A percentile compares a stretch with the other conserved stretches of the same genome.
Evolutionary conservation across 2,329 filamentous ascomycete genomes (phyloP).

Genomic region (Coniochaeta sp.): DNA sequence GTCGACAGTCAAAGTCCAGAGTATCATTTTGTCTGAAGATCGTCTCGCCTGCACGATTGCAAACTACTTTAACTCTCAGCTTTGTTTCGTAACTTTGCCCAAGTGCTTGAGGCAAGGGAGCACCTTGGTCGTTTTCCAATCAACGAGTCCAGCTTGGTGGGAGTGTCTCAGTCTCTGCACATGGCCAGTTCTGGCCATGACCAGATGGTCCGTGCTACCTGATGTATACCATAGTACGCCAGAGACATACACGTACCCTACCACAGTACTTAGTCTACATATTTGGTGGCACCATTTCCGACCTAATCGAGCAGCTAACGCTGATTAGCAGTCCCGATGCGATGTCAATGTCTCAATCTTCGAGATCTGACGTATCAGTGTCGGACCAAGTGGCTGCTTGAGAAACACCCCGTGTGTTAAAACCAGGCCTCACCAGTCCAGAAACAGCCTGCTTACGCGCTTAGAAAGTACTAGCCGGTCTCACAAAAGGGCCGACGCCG

Average conservation of each 20-base stretch:
- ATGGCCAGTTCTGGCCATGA: not conserved
- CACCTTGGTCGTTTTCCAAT: not conserved
- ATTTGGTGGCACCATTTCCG: not conserved
- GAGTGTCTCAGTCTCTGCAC: not conserved
- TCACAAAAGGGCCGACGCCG: too few relatives aligned
- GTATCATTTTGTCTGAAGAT: too few relatives aligned
- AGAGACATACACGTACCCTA: too few relatives aligned
- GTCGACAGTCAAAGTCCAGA: too few relatives aligned
- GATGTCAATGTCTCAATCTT: not conserved
- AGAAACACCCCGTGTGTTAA: not conserved
- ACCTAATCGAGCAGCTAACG: not conserved
- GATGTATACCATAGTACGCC: too few relatives aligned
- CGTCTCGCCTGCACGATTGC: too few relatives aligned
- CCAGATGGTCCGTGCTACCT: not conserved
- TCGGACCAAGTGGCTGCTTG: not conserved
- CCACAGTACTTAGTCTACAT: too few relatives aligned
- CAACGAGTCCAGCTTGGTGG: not conserved
- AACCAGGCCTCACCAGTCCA: not conserved
- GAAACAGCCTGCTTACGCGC: not conserved
- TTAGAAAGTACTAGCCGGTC: too few relatives aligned
- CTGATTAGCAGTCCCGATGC: not conserved
- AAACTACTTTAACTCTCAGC: too few relatives aligned
- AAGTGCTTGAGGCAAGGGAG: not conserved
- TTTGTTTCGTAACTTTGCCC: not conserved
- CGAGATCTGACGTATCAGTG: not conserved